Conservation (phyloP, 2,329 filamentous ascomycete species). For the Trichoderma sp. region DNA sequence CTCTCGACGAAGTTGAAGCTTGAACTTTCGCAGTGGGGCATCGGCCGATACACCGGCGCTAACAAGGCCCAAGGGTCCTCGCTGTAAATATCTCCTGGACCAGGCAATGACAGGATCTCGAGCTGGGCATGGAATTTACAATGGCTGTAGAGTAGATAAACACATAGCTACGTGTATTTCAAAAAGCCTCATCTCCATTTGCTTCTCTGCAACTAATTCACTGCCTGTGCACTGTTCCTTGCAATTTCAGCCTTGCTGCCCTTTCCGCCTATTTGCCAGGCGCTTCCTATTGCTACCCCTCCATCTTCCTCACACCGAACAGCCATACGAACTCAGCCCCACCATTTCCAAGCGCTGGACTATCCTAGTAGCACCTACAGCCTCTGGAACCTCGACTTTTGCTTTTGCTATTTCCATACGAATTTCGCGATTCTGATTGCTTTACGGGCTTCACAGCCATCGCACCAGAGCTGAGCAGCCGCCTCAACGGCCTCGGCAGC, state of each 20-base stretch:
- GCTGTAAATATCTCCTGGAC: background rate
- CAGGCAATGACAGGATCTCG: background rate
- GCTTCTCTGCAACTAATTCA: background rate
- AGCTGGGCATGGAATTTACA: background rate
- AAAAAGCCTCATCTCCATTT: background rate
- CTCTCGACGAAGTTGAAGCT: background rate
- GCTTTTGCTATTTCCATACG: background rate
- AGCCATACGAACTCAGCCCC: conserved; percentile 11
- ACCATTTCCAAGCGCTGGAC: conserved; percentile 18
- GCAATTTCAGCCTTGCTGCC: background rate
- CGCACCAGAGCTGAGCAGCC: background rate
- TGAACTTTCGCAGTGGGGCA: background rate
- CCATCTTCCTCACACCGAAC: background rate
- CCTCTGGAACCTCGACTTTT: background rate
- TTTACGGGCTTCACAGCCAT: background rate
- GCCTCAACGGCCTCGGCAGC: conserved; percentile 26
- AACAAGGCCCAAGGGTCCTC: background rate
- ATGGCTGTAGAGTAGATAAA: background rate
- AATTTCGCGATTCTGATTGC: background rate
- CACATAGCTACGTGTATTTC: background rate
- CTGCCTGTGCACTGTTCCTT: background rate
- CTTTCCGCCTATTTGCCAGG: background rate
- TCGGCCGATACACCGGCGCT: conserved; percentile 11
- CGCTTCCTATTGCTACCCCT: conserved; percentile 1
- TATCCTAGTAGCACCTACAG: background rate